These are phyloP conservation scores for Akebia trifoliata DNA, from an alignment of 164 flowering plant species.

Conservation along the genomic window DNA sequence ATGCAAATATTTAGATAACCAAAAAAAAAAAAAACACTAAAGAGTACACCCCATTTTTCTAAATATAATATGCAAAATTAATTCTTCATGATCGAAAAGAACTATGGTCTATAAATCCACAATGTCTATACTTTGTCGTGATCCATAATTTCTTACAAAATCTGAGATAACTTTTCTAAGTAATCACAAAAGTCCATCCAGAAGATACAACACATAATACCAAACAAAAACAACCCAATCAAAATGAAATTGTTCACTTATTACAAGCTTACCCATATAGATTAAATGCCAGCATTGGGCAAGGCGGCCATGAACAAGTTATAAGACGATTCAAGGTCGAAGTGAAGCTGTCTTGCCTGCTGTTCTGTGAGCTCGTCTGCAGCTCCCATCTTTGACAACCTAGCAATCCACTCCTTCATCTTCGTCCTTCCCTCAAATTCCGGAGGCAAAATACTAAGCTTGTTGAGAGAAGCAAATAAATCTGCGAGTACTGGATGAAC, in stretches of 20 bases:
- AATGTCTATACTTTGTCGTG: not conserved
- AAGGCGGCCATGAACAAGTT: constrained; percentile 95
- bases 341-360: constrained; percentile 91
- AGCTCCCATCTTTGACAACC: constrained; percentile 89
- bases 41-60: not conserved
- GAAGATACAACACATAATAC: not conserved
- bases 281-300: constrained; percentile 69
- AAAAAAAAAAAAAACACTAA: not conserved
- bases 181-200: constrained; percentile 1
- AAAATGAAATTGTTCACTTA: constrained; percentile 13
- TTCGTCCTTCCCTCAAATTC: constrained; percentile 87
- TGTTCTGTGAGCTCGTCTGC: constrained; percentile 95
- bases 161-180: not conserved
- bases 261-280: constrained; percentile 32
- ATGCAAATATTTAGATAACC: not conserved
- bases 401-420: constrained; percentile 84
- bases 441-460: constrained; percentile 58
- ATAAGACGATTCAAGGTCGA: constrained; percentile 91
- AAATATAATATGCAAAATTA: not conserved
- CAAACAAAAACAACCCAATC: not conserved
- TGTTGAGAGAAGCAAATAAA: constrained; percentile 60
- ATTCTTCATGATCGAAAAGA: constrained; percentile 6
- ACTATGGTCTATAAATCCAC: not conserved
- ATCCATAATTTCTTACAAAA: constrained; percentile 12
- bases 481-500: constrained; percentile 81